phyloP scores from a whole-genome alignment of 108 stramenopile genomes.

The Craspedostauros australis region DNA sequence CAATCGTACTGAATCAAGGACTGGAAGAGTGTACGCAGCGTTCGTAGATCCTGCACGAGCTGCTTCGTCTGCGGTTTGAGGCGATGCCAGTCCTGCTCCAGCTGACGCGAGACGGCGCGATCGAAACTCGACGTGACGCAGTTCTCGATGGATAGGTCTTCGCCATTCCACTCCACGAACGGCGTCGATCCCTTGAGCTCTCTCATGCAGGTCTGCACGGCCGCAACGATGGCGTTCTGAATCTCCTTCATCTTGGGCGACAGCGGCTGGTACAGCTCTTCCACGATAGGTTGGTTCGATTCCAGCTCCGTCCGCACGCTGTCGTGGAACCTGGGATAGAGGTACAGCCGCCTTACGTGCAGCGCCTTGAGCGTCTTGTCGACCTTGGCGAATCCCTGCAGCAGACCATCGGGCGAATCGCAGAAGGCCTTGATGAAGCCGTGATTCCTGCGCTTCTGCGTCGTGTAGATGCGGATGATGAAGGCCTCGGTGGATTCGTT shows the following conservation, averaged over 20 bases:
- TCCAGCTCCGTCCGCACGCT: constrained; percentile 76
- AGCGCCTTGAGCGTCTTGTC: constrained; percentile 82
- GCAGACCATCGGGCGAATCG: constrained; percentile 79
- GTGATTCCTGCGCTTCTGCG: constrained; percentile 45
- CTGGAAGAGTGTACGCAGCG: constrained; percentile 86
- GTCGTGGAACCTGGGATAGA: constrained; percentile 94
- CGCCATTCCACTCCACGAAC: constrained; percentile 54
- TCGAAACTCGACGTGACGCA: constrained; percentile 88
- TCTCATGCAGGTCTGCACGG: constrained; percentile 81
- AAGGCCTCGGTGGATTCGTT: constrained; percentile 95
- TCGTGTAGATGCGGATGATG: constrained; percentile 87
- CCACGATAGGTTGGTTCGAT: constrained; percentile 62
- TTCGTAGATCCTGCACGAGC: constrained; percentile 81
- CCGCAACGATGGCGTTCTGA: constrained; percentile 81
- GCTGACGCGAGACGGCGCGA: constrained; percentile 69
- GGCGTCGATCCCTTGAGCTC: constrained; percentile 71
- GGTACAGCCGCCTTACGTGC: constrained; percentile 75
- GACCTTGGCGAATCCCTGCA: constrained; percentile 84
- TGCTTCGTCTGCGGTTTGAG: constrained; percentile 80
- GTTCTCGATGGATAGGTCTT: constrained; percentile 78
- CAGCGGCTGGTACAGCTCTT: constrained; percentile 81
- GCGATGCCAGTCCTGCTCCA: constrained; percentile 96
- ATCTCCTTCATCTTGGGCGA: constrained; percentile 83
- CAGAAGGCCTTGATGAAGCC: constrained; percentile 96
- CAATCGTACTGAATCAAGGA: constrained; percentile 90